A percentile compares a stretch with the other conserved stretches of the same genome.
Conservation (phyloP, 495 filamentous ascomycete genomes). For the Neurospora hispaniola region DNA sequence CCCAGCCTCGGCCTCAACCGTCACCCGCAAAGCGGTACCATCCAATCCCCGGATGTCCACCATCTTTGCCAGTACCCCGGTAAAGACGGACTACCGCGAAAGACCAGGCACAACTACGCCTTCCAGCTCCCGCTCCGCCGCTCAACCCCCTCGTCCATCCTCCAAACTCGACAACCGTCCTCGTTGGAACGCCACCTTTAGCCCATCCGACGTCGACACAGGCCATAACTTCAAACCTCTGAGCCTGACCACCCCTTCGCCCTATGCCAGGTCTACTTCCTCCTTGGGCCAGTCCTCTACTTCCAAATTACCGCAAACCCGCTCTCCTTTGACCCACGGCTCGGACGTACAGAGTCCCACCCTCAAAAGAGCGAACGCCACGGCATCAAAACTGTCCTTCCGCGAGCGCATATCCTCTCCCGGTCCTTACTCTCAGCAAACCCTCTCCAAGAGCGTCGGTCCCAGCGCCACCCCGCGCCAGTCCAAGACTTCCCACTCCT, state of each 20-base stretch:
- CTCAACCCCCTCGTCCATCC: conserved; percentile 38
- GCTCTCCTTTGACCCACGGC: conserved; percentile 30
- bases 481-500: background rate
- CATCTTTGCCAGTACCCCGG: conserved; percentile 1
- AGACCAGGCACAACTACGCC: conserved; percentile 22
- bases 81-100: background rate
- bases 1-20: conserved; percentile 14
- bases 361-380: conserved; percentile 15
- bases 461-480: background rate
- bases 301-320: conserved; percentile 36
- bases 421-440: conserved; percentile 21
- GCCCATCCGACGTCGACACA: conserved; percentile 54
- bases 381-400: conserved; percentile 32
- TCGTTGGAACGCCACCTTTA: conserved; percentile 69
- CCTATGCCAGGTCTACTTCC: conserved; percentile 44
- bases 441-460: conserved; percentile 11
- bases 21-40: conserved; percentile 27
- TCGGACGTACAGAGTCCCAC: conserved; percentile 17
- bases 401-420: conserved; percentile 38
- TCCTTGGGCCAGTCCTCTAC: conserved; percentile 26
- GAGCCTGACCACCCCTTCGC: conserved; percentile 49
- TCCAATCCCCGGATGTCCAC: conserved; percentile 27
- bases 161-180: conserved; percentile 50
- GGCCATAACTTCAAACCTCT: conserved; percentile 62
- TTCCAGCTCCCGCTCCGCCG: conserved; percentile 35